phyloP scores from a whole-genome alignment of 139 green algal species.

The Chlorella vulgaris region DNA sequence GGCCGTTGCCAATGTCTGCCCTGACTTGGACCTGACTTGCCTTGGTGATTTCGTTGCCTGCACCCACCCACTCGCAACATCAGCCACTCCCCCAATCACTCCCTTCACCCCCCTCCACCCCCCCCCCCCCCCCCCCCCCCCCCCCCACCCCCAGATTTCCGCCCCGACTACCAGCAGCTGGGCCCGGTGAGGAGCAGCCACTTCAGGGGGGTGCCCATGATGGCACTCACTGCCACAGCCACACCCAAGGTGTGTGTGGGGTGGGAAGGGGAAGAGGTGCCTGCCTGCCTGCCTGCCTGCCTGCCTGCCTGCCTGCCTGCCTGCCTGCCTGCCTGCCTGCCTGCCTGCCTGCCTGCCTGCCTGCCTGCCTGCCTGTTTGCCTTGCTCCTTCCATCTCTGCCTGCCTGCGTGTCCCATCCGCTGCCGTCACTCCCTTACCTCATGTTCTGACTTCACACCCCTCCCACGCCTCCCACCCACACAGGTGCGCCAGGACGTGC shows the following conservation, averaged over 20 bases:
- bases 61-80: neutral
- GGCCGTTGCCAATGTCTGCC: too few relatives aligned
- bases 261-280: neutral
- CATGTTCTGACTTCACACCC: too few relatives aligned
- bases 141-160: conserved; percentile 63
- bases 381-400: neutral
- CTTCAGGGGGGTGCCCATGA: conserved; percentile 63
- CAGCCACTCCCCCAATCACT: neutral
- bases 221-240: conserved; percentile 80
- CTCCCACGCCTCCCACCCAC: neutral
- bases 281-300: neutral
- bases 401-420: neutral
- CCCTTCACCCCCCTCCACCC: neutral
- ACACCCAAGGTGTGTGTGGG: conserved; percentile 41
- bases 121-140: neutral
- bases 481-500: conserved; percentile 75
- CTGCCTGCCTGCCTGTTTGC: too few relatives aligned
- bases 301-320: neutral
- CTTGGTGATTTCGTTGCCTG: neutral
- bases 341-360: neutral
- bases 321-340: neutral
- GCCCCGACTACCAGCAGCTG: conserved; percentile 78
- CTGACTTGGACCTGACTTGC: too few relatives aligned
- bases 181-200: conserved; percentile 43
- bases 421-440: neutral